Evolutionary conservation across 257 asterid genomes (phyloP), one percentile per base, ranked within the genome.

Genomic region (Fraxinus excelsior): DNA sequence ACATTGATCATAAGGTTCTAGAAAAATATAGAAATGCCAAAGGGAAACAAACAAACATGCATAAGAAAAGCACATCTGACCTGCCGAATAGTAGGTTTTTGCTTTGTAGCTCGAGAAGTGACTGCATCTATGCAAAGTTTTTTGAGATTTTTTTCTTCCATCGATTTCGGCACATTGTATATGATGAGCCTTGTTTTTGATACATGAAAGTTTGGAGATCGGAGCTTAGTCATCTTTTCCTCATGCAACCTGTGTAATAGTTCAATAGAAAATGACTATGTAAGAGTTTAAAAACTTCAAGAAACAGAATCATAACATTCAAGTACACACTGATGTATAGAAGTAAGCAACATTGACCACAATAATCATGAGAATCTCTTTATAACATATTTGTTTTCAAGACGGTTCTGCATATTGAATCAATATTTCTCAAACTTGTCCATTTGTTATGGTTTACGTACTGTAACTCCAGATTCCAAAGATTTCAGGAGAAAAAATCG

Each of bases 81-180:
- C 98, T 96, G 99, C 69, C 78, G 91, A 84, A 96, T 86, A 14
- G 84, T 56, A 37, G 98, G 98, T 23, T 86, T 93, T 79, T 93
- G 98, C 92, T 96, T 96, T 67, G 96, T 89, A 74, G 99, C 99
- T 42, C 97, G 97, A 75, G 99, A 93, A 74, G 77, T 78, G 53
- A 95, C 94, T 49, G 98, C 98, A 73, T 88, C 82, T 5, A 90
- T 74, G 74, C 92, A 93, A n/a, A 93, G 80, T 76, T 82, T 83
- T 83, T 83, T 91, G 75, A 90, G 87, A 29, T 82, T 84, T 53
- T 82, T 90, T 56, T 93, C 99, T 46, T 79, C 75, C 98, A 86
- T 90, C 6, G 91, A 85, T 84, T 90, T 93, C 12, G 98, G 99
- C 79, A 95, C 81, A 79, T 93, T 95, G 88, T 91, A 93, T 46